These are phyloP conservation scores for Entomortierella lignicola DNA, from an alignment of 192 early-diverging fungal species.

Conservation along the genomic window DNA sequence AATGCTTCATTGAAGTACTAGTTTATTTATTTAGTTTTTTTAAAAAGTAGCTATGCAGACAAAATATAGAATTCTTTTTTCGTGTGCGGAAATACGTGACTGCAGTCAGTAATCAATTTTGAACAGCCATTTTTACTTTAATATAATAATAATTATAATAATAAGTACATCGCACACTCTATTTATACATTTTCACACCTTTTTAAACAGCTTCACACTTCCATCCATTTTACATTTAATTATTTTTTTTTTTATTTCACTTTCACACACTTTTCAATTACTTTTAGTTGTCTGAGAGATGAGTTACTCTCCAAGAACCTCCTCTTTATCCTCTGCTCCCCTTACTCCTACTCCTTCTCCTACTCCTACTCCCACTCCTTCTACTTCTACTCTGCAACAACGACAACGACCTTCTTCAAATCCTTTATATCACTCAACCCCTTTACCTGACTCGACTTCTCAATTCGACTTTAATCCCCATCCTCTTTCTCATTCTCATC, in stretches of 20 bases:
- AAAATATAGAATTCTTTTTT: no score
- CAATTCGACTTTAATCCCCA: not conserved
- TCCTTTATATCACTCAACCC: conserved; percentile 29
- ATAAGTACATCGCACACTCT: not conserved
- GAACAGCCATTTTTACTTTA: no score
- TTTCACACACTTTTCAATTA: not conserved
- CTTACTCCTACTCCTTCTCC: not conserved
- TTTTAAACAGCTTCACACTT: not conserved
- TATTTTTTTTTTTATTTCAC: not conserved
- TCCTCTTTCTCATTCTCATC: conserved; percentile 14
- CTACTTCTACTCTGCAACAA: not conserved
- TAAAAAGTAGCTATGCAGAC: no score
- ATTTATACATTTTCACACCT: not conserved
- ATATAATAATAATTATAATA: not conserved
- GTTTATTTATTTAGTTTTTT: not conserved
- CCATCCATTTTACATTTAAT: not conserved
- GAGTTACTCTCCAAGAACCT: not conserved
- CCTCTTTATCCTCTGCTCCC: not conserved
- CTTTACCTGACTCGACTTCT: conserved; percentile 23
- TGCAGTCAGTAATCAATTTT: no score
- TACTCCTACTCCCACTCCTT: not conserved
- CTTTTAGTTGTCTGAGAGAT: not conserved
- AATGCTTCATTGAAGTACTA: conserved; percentile 68
- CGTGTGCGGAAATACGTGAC: no score
- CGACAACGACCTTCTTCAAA: not conserved